Percentiles rank a stretch among this genome's conserved stretches.
phyloP scores from a whole-genome alignment of 176 grass and related monocot species.

The Lolium perenne region DNA sequence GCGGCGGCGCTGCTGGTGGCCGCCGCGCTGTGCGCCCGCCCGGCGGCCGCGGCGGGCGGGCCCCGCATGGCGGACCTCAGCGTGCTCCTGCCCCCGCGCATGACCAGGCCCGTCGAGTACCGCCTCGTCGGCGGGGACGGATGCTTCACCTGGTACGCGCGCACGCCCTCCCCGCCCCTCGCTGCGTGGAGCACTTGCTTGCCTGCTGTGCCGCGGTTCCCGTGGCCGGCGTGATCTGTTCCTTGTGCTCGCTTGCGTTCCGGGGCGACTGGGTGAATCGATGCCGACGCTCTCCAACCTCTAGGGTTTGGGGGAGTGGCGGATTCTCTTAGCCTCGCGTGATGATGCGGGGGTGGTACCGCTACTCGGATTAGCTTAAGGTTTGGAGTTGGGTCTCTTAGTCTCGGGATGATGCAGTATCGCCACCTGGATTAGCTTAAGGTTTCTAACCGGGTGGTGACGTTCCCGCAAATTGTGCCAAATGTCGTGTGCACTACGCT shows the following conservation, averaged over 20 bases:
- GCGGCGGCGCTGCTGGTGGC: not conserved
- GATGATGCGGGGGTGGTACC: no score
- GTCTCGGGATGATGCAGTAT: no score
- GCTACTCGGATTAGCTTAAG: no score
- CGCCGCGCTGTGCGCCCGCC: conserved; percentile 15
- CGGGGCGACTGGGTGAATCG: not conserved
- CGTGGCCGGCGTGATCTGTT: conserved; percentile 14
- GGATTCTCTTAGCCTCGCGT: no score
- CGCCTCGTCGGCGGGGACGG: conserved; percentile 81
- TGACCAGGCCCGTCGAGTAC: conserved; percentile 79
- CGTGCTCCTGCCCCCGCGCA: conserved; percentile 83
- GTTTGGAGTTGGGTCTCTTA: no score
- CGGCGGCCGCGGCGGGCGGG: conserved; percentile 40
- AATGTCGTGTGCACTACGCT: no score
- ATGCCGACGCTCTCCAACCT: not conserved
- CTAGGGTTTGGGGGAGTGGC: no score
- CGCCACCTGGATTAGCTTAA: no score
- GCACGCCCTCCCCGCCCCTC: not conserved
- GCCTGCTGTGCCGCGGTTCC: not conserved
- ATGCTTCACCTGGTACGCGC: conserved; percentile 84
- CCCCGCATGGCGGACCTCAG: conserved; percentile 94
- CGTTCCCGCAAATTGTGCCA: no score
- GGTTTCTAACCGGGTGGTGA: no score
- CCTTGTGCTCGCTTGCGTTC: conserved; percentile 11
- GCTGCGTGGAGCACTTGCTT: not conserved